Conservation (phyloP, 805 yeast genomes). For the Candida glaebosa region DNA sequence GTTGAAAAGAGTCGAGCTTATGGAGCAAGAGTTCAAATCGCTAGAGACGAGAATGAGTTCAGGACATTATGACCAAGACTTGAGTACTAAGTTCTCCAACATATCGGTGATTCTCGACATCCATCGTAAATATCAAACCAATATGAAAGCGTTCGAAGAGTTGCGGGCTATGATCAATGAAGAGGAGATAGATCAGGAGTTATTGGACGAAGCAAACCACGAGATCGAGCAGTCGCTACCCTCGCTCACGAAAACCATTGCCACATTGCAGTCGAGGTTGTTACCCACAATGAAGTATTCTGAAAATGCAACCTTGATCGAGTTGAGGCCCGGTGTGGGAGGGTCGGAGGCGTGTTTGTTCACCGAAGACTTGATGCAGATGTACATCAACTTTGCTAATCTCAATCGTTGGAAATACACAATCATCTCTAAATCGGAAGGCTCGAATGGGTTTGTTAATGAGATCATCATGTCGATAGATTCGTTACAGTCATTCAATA, state of each 20-base stretch:
- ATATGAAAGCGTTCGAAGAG: slow-evolving; percentile 22
- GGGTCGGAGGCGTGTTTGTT: slow-evolving; percentile 92
- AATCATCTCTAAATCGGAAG: slow-evolving; percentile 53
- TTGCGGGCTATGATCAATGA: slow-evolving; percentile 25
- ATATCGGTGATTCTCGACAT: slow-evolving; percentile 29
- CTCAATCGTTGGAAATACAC: slow-evolving; percentile 63
- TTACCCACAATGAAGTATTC: slow-evolving; percentile 76
- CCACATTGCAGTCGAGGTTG: slow-evolving; percentile 51
- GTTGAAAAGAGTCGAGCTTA: slow-evolving; percentile 30
- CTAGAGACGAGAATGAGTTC: slow-evolving; percentile 25
- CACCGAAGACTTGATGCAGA: slow-evolving; percentile 70
- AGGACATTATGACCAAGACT: slow-evolving; percentile 33
- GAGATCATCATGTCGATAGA: slow-evolving; percentile 70
- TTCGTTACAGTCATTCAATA: slow-evolving; percentile 72
- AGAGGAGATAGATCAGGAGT: slow-evolving; percentile 33
- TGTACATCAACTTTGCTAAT: slow-evolving; percentile 76
- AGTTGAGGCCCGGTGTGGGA: slow-evolving; percentile 93
- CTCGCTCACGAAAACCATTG: slow-evolving; percentile 37
- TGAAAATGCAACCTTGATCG: slow-evolving; percentile 75
- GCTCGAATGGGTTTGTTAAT: slow-evolving; percentile 65
- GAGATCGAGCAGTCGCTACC: slow-evolving; percentile 55
- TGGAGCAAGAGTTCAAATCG: slow-evolving; percentile 24
- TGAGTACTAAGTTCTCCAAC: slow-evolving; percentile 29
- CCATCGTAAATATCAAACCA: slow-evolving; percentile 23
- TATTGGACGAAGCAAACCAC: slow-evolving; percentile 52